Percentiles rank a stretch among this genome's conserved stretches.
Conservation (phyloP, 1,284 basidiomycete species). For the Vanrija pseudolonga region DNA sequence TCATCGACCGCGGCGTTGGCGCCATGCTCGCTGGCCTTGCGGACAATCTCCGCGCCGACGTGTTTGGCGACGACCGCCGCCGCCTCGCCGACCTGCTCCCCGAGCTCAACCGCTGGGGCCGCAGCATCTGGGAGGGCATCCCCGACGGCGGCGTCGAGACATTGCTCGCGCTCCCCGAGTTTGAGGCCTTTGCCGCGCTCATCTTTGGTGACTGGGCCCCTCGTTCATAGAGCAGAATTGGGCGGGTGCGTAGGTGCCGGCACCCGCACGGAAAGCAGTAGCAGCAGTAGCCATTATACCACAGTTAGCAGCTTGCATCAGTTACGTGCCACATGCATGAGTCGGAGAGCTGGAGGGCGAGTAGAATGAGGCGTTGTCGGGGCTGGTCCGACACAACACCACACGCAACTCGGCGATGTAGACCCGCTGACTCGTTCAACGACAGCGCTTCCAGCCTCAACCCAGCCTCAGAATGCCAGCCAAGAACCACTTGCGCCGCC, state of each 20-base stretch:
- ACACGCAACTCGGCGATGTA: too few relatives aligned
- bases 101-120: constrained; percentile 39
- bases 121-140: constrained; percentile 45
- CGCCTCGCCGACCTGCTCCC: constrained; percentile 42
- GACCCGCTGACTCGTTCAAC: background rate
- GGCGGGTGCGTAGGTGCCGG: too few relatives aligned
- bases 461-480: too few relatives aligned
- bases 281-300: too few relatives aligned
- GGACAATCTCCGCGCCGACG: constrained; percentile 17
- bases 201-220: constrained; percentile 49
- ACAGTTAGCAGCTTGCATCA: too few relatives aligned
- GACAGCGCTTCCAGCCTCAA: background rate
- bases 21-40: constrained; percentile 29
- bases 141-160: constrained; percentile 46
- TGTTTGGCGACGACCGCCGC: background rate
- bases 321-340: too few relatives aligned
- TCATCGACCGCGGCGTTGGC: constrained; percentile 39
- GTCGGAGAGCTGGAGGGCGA: too few relatives aligned
- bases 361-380: too few relatives aligned
- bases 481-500: background rate
- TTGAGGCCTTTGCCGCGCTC: constrained; percentile 44
- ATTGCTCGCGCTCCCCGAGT: constrained; percentile 36
- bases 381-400: too few relatives aligned
- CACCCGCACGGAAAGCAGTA: too few relatives aligned
- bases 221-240: background rate